Base-by-base conservation (phyloP, 345 rosid species). In the Corchorus olitorius region DNA sequence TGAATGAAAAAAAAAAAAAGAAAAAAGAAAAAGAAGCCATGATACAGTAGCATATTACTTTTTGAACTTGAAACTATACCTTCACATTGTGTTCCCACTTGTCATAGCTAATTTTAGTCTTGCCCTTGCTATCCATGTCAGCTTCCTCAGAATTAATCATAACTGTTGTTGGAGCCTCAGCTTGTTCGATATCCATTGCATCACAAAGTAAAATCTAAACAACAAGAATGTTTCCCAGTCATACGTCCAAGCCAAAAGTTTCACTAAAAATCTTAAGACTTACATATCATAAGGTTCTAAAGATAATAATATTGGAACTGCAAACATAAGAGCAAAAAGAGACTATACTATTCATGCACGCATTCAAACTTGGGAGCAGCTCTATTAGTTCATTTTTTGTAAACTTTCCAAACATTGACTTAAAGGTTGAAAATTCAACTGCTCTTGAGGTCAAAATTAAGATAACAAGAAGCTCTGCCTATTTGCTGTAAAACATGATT, bases 121-220 rank as follows among this genome's bases (percentile, higher is more conserved):
- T 87, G 58, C 88, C 90, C 83, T 83, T 85, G 59, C 59, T 62
- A 70, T 33, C 58, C 67, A 76, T n/a, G 7, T 34, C 78, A 69
- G 33, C 62, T 41, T 81, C 74, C 65, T 59, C 76, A 54, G 54
- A 60, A 58, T 39, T 54, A 52, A 75, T 75, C 68, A 79, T 56
- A 83, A 56, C 72, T 16, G 48, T 56, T 49, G 46, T 19, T 4
- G 72, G 22, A 75, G 73, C 79, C 54, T 76, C 78, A 63, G 65
- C 86, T 65, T 63, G 65, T 60, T 60, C 84, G 22, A 63, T 66
- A 66, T 81, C 85, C 83, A 87, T 73, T 34, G 49, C 72, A 76
- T 81, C 80, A 74, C 64, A 76, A 10, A 39, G 69, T n/a, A 62
- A 73, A 73, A 58, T 83, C 85, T 85, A 49, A 73, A 76, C 22